Conservation (phyloP, 306 rosid genomes). For the Cotoneaster glaucophyllus region DNA sequence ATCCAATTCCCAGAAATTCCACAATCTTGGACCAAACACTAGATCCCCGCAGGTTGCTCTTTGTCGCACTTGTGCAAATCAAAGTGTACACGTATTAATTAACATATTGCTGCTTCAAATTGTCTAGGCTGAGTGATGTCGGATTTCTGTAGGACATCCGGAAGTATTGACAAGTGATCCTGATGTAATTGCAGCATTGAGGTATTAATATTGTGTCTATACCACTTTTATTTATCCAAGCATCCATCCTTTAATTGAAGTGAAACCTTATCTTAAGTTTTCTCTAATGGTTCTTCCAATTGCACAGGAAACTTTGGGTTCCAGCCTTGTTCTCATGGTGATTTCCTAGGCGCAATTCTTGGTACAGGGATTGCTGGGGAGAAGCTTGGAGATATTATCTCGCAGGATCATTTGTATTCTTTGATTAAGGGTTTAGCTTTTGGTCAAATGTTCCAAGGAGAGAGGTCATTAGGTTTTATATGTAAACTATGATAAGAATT, state of each 20-base stretch:
- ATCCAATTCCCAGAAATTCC: background rate
- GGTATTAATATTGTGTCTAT: constrained; percentile 30
- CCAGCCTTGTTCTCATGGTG: constrained; percentile 23
- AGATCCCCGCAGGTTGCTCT: constrained; percentile 81
- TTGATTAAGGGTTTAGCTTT: background rate
- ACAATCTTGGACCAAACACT: too few species aligned
- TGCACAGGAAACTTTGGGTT: constrained; percentile 75
- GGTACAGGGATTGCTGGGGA: constrained; percentile 82
- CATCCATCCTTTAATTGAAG: constrained; percentile 4
- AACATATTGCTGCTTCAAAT: constrained; percentile 7
- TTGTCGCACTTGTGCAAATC: background rate
- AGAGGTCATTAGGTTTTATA: background rate
- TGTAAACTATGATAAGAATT: background rate
- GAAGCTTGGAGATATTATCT: constrained; percentile 76
- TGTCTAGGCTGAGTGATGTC: constrained; percentile 87
- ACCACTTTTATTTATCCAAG: constrained; percentile 1
- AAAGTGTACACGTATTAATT: background rate
- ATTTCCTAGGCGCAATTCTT: constrained; percentile 5
- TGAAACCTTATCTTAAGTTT: background rate
- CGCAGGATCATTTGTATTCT: constrained; percentile 45
- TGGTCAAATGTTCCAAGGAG: background rate
- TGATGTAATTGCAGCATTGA: constrained; percentile 75
- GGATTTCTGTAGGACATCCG: constrained; percentile 77
- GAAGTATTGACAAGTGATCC: constrained; percentile 78
- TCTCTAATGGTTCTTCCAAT: constrained; percentile 37